Base-by-base conservation (phyloP, 371 early-diverging fungal species). In the Circinella minor region DNA sequence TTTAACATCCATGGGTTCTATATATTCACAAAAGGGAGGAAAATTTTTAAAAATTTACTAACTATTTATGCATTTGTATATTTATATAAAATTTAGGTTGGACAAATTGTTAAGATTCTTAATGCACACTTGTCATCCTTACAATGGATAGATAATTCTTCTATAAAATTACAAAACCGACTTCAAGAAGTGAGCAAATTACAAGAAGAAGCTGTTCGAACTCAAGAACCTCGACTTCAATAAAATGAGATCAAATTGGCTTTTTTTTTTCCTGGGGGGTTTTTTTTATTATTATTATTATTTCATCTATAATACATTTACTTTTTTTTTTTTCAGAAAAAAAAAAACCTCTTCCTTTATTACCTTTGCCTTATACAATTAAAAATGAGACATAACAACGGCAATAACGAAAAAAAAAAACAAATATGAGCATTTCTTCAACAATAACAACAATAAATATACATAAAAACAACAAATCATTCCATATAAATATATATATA, bases 101-200 rank as follows among this genome's bases (percentile, higher is more conserved):
- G 81, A n/a, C 90, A 95, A 80, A 93, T 98, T 63, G 92, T 93
- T 46, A 87, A 92, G 74, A 95, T 98, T 65, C 85, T 98, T 69
- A 95, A 96, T 72, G 84, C 90, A 27, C 97, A 98, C 72, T 84
- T 97, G 80, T 88, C 93, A 34, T 91, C 95, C 37, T 85, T 98
- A 65, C 92, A 95, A 81, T 96, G 96, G 96, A 89, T 98, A 15
- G 96, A 97, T 73, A 73, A 76, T 20, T 70, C 76, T 14, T 81
- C 88, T 9, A 73, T 77, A 4, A 61, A 73, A 27, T 70, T 89
- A 62, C 82, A 89, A 70, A 72, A 76, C 66, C 87, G 84, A 70
- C 79, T 86, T 14, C 83, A 86, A 61, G 83, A 87, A 70, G 84
- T 84, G 4, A 69, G 73, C 55, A 80, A 83, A 39, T 61, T 86